Evolutionary conservation across 1,139 yeast species (phyloP).

Genomic region (Taphrina deformans): DNA sequence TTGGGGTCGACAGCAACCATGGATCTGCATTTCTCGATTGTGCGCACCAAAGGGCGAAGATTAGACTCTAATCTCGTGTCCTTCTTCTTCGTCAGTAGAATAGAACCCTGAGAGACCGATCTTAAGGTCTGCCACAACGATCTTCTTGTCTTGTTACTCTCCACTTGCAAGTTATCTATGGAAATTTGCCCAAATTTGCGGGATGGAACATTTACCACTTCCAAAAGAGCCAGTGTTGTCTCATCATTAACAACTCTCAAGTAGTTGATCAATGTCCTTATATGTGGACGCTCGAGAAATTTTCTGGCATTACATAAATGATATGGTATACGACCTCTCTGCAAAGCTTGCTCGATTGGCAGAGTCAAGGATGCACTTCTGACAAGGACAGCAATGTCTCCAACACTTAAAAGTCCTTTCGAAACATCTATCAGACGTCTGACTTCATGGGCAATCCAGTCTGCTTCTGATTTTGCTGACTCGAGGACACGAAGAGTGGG

Average conservation of each 20-base stretch:
- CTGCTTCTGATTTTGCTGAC: constrained; percentile 57
- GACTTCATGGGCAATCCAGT: constrained; percentile 60
- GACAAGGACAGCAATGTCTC: constrained; percentile 70
- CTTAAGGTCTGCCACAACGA: constrained; percentile 37
- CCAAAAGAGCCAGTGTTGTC: constrained; percentile 60
- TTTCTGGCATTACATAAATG: constrained; percentile 67
- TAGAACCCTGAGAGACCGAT: constrained; percentile 34
- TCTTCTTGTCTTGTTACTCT: constrained; percentile 33
- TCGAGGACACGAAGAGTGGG: constrained; percentile 54
- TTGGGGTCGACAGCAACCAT: background rate
- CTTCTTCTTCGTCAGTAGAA: constrained; percentile 25
- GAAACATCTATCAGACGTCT: constrained; percentile 41
- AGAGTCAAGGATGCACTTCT: constrained; percentile 62
- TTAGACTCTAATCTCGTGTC: background rate
- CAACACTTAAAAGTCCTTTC: constrained; percentile 47
- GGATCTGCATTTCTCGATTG: background rate
- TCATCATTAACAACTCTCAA: constrained; percentile 59
- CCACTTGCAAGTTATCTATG: constrained; percentile 43
- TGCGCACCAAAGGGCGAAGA: background rate
- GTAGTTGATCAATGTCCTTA: constrained; percentile 61
- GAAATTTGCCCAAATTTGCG: constrained; percentile 71
- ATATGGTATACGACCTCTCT: constrained; percentile 61
- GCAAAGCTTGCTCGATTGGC: constrained; percentile 62
- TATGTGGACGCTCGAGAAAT: constrained; percentile 78
- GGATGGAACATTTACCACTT: constrained; percentile 62